Conservation (phyloP, 257 asterid genomes). For the Solanum pennellii region DNA sequence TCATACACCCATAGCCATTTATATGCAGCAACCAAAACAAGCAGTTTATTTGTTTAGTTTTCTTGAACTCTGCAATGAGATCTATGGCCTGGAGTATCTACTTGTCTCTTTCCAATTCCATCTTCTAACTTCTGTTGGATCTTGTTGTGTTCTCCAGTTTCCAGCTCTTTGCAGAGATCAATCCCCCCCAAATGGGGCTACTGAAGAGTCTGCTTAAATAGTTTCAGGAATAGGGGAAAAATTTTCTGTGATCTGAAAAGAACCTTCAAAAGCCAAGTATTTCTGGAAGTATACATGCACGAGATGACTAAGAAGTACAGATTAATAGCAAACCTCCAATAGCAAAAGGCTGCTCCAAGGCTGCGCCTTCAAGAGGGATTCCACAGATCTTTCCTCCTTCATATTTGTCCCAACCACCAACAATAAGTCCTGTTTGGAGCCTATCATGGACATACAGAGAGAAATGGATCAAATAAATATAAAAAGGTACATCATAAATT, state of each 20-base stretch:
- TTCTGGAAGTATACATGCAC: not conserved
- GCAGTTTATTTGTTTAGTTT: not conserved
- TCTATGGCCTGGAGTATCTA: not conserved
- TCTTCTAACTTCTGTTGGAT: not conserved
- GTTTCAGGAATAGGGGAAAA: not conserved
- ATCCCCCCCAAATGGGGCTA: not conserved
- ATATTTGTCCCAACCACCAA: conserved; percentile 98
- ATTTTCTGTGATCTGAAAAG: not conserved
- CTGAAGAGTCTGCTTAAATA: not conserved
- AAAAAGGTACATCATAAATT: not conserved
- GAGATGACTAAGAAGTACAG: not conserved
- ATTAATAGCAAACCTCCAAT: conserved; percentile 64
- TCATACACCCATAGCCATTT: not conserved
- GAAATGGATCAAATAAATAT: not conserved
- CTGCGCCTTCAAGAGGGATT: conserved; percentile 84
- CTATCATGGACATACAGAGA: conserved; percentile 34
- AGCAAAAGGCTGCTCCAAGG: conserved; percentile 75
- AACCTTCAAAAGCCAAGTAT: not conserved
- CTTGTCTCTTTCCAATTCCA: not conserved
- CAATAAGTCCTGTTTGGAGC: conserved; percentile 90
- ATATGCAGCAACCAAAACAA: not conserved
- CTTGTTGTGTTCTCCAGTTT: not conserved
- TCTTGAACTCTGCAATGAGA: not conserved
- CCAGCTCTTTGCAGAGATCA: not conserved
- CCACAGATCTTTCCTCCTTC: conserved; percentile 94